These are phyloP conservation scores for Daldinia eschscholtzii DNA, from an alignment of 2,329 filamentous ascomycete genomes.

Conservation along the genomic window DNA sequence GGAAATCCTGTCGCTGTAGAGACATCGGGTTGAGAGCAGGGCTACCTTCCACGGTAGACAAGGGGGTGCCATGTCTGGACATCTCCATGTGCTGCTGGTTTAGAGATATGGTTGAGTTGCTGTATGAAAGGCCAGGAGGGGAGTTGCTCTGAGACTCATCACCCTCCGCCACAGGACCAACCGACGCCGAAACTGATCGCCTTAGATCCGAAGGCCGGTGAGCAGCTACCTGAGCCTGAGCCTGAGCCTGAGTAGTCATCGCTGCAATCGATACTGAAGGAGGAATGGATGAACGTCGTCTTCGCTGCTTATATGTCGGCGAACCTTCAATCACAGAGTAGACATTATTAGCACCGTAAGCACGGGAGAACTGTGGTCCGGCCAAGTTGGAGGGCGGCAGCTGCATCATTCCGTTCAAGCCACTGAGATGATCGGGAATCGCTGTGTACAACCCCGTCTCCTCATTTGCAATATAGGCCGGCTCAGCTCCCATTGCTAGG, in stretches of 20 bases:
- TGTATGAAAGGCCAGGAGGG: conserved; percentile 80
- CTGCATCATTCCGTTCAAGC: conserved; percentile 90
- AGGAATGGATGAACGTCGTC: conserved; percentile 92
- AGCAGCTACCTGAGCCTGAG: conserved; percentile 59
- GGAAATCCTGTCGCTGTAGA: conserved; percentile 78
- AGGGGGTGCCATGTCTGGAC: conserved; percentile 90
- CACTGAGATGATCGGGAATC: conserved; percentile 86
- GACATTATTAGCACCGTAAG: conserved; percentile 80
- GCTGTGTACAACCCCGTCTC: conserved; percentile 96
- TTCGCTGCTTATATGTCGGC: conserved; percentile 97
- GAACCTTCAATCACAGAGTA: conserved; percentile 98
- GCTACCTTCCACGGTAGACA: conserved; percentile 86
- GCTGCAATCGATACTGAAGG: conserved; percentile 79
- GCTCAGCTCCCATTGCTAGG: conserved; percentile 83
- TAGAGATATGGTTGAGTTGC: conserved; percentile 75
- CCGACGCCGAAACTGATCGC: conserved; percentile 88
- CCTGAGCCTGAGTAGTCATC: conserved; percentile 67
- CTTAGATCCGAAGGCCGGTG: conserved; percentile 92
- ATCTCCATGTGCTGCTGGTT: conserved; percentile 82
- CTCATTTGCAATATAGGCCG: conserved; percentile 97
- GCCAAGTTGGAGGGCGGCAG: conserved; percentile 87
- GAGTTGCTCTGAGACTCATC: conserved; percentile 85
- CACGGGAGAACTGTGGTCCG: conserved; percentile 81
- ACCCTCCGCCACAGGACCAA: conserved; percentile 82
- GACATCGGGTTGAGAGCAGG: conserved; percentile 78